Evolutionary conservation across 805 yeast genomes (phyloP), one percentile per base, ranked within the genome.

Genomic region (Candida cerambycidarum): DNA sequence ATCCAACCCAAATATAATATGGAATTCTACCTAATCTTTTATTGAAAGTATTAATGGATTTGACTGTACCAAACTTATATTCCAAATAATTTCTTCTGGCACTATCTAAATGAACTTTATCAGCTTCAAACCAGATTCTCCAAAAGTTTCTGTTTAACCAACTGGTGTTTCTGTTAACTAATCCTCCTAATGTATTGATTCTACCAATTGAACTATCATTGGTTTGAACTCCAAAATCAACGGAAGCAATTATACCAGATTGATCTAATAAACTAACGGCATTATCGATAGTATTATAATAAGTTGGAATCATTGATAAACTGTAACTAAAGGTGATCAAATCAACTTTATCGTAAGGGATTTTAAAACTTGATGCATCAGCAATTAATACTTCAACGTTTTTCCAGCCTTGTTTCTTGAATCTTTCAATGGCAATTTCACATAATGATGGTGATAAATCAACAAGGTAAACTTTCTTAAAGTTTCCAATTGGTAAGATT

Each of bases 121-220:
- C 95, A 41, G 83, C 83, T 62, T 86, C 95, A 61, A 87, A 86
- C 95, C 95, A 87, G 33, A 83, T 68, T 57, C 89, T 76, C 95
- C 95, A 86, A 59, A 86, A 87, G 23, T 87, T 84, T 58, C 95
- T 73, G 39, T 77, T 72, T 43, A 83, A 47, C 95, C 95, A 86
- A 19, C 88, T 83, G 47, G 78, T 81, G 58, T 85, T 85, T 56
- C 95, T 73, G 54, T 79, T 76, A 24, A 75, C 75, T 50, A 81
- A 66, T 7, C 95, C 93, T 40, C 95, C 95, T 27, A 85, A 64
- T 7, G 90, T 83, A 56, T 84, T 80, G 39, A 81, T 75, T 58
- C 87, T 76, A 14, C 89, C 89, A 43, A 80, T 68, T 4, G 80
- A 70, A 35, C 82, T 80, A 39, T 82, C 81, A 35, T 69, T 63